A percentile compares a stretch with the other conserved stretches of the same genome.
Conservation (phyloP, 495 filamentous ascomycete genomes). For the Tuber magnatum region DNA sequence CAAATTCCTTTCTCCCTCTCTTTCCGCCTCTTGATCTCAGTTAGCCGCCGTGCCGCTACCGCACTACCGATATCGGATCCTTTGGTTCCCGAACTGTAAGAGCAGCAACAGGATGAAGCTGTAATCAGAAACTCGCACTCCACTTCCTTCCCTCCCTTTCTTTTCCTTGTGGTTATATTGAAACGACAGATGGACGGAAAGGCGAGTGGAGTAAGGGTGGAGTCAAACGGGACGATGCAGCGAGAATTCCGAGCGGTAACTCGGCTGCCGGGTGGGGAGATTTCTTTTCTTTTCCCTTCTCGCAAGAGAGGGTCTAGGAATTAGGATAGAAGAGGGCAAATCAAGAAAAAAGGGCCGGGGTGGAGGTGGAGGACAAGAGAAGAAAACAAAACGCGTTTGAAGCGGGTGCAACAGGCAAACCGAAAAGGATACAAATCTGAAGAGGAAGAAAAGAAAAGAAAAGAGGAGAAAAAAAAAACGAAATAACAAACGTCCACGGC, state of each 20-base stretch:
- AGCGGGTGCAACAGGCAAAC: slow-evolving; percentile 3
- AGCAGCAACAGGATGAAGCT: background rate
- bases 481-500: slow-evolving; percentile 3
- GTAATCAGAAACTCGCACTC: slow-evolving; percentile 3
- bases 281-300: background rate
- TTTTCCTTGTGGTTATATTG: slow-evolving; percentile 19
- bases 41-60: background rate
- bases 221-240: slow-evolving; percentile 26
- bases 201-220: slow-evolving; percentile 25
- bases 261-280: slow-evolving; percentile 23
- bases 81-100: background rate
- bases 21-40: background rate
- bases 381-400: slow-evolving; percentile 5
- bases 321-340: background rate
- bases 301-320: background rate
- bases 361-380: background rate
- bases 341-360: background rate
- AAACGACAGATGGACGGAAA: slow-evolving; percentile 22
- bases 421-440: background rate
- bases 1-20: slow-evolving; percentile 6
- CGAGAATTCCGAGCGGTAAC: slow-evolving; percentile 26
- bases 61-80: background rate
- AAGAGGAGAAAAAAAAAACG: background rate
- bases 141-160: slow-evolving; percentile 26
- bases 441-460: background rate